Conservation (phyloP, 2,329 filamentous ascomycete species). For the Trichothecium roseum region DNA sequence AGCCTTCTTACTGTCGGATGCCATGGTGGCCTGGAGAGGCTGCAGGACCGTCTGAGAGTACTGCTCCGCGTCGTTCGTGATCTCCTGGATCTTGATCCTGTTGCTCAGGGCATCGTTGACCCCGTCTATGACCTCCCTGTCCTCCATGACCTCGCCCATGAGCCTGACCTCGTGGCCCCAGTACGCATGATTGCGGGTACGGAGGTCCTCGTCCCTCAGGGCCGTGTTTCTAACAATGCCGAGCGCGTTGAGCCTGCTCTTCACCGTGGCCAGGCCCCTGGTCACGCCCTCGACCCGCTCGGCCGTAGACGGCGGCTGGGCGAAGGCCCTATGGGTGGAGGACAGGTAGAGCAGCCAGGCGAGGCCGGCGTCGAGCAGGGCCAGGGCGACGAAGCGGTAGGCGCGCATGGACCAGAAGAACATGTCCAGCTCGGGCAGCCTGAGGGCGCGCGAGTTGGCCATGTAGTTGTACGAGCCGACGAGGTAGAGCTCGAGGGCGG, state of each 20-base stretch:
- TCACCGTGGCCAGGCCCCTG: conserved; percentile 44
- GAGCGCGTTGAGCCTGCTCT: conserved; percentile 60
- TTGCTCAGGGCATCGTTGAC: conserved; percentile 57
- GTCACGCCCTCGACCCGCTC: conserved; percentile 56
- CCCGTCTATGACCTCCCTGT: conserved; percentile 62
- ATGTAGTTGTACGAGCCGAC: conserved; percentile 56
- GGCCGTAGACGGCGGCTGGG: conserved; percentile 46
- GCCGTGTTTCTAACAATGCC: conserved; percentile 74
- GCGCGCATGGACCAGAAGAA: conserved; percentile 62
- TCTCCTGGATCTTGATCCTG: conserved; percentile 50
- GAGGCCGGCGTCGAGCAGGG: conserved; percentile 51
- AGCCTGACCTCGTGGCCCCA: conserved; percentile 70
- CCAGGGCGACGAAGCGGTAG: conserved; percentile 54
- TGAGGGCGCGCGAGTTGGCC: conserved; percentile 50
- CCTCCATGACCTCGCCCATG: conserved; percentile 68
- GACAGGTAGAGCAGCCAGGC: conserved; percentile 63
- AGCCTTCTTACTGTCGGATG: too few species aligned
- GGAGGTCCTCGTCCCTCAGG: conserved; percentile 60
- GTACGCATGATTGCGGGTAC: conserved; percentile 57
- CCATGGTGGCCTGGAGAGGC: conserved; percentile 13
- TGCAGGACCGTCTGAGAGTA: conserved; percentile 40
- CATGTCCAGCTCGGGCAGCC: conserved; percentile 53
- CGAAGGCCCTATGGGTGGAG: conserved; percentile 70
- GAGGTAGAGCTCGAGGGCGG: conserved; percentile 55
- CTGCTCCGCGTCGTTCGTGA: conserved; percentile 53